phyloP scores from a whole-genome alignment of 768 basidiomycete species.

The Podaxis mareebaensis region DNA sequence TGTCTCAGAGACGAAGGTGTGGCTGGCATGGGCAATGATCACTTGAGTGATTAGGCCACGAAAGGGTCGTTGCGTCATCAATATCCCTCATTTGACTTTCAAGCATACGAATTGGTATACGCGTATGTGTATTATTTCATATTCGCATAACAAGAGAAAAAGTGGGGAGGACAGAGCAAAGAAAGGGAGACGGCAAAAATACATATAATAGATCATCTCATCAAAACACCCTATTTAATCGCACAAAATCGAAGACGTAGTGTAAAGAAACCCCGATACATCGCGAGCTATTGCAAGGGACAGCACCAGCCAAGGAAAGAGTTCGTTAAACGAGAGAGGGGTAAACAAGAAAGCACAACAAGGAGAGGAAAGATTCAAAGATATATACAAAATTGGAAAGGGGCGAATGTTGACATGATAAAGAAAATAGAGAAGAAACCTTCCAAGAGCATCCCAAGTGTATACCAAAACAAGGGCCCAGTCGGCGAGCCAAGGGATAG shows the following conservation, averaged over 20 bases:
- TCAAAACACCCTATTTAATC: conserved; percentile 26
- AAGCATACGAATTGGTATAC: not conserved
- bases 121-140: conserved; percentile 16
- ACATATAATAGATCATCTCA: conserved; percentile 20
- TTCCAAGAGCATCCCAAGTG: conserved; percentile 6
- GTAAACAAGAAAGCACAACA: conserved; percentile 11
- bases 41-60: not conserved
- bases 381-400: not conserved
- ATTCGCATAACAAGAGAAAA: conserved; percentile 29
- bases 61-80: conserved; percentile 4
- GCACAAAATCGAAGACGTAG: conserved; percentile 28
- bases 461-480: conserved; percentile 3
- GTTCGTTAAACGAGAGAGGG: not conserved
- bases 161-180: conserved; percentile 22
- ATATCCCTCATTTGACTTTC: not conserved
- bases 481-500: conserved; percentile 1
- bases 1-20: not conserved
- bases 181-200: conserved; percentile 19
- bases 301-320: not conserved
- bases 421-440: not conserved
- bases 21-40: not conserved
- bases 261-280: conserved; percentile 12
- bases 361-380: not conserved
- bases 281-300: not conserved
- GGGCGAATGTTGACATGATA: not conserved